Percentiles rank a stretch among this genome's conserved stretches.
Evolutionary conservation across 2,329 filamentous ascomycete genomes (phyloP).

Genomic region (Chalaropsis ovoidea): DNA sequence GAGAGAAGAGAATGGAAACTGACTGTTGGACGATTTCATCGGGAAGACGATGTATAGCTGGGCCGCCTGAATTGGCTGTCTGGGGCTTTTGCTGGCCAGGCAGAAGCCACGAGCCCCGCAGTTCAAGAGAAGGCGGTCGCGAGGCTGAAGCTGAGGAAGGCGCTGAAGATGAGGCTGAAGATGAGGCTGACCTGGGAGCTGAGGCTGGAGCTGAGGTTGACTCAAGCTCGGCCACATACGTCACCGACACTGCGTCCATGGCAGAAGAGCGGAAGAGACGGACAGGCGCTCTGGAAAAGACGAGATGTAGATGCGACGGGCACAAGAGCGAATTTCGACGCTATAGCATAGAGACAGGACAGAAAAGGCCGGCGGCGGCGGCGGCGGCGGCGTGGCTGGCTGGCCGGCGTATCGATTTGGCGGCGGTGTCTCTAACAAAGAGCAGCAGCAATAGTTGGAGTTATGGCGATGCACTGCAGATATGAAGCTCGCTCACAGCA

Average conservation of each 20-base stretch:
- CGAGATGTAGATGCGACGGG: not conserved
- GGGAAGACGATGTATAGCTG: slow-evolving; percentile 48
- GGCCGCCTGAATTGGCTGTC: not conserved
- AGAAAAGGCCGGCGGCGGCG: not conserved
- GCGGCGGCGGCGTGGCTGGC: not conserved
- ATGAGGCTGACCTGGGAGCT: not conserved
- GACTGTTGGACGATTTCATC: slow-evolving; percentile 63
- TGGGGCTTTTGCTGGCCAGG: not conserved
- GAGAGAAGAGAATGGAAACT: not conserved
- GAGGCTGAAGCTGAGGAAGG: slow-evolving; percentile 1
- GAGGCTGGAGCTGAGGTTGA: slow-evolving; percentile 1
- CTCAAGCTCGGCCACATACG: slow-evolving; percentile 12
- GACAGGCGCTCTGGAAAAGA: not conserved
- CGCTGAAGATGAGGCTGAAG: not conserved
- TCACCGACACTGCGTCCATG: slow-evolving; percentile 9
- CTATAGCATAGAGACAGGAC: no score
- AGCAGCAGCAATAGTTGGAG: not conserved
- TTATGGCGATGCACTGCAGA: not conserved
- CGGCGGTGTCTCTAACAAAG: not conserved
- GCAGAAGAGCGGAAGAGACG: not conserved
- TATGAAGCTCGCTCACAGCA: not conserved
- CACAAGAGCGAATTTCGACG: not conserved
- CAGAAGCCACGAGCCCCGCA: slow-evolving; percentile 2
- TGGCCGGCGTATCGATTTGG: not conserved
- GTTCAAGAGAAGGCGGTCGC: not conserved